Evolutionary conservation across 176 grass and related monocot species (phyloP), one percentile per base, ranked within the genome.

Genomic region (Saccharum spontaneum): DNA sequence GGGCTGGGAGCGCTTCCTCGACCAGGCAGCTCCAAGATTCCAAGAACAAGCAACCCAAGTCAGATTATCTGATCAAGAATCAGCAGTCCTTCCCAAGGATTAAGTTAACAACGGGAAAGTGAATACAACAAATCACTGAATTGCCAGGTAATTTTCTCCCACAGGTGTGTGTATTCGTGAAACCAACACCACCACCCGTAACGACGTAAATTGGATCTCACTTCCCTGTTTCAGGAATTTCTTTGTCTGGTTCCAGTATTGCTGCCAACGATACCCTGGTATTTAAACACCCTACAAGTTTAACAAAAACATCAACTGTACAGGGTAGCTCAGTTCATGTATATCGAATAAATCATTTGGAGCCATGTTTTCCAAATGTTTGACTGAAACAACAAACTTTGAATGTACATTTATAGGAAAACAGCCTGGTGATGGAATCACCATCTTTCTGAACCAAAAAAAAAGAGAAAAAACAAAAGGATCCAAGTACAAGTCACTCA

Each of bases 361-460:
- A 84, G 84, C 71, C 55, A 82, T 16, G 43, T 77, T 83, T 89
- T 77, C 92, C 87, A 94, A 94, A 87, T 82, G 84, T 82, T 59
- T n/a, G 30, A 77, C 69, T 52, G 68, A 89, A 89, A 79, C 74
- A 91, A 83, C 74, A 88, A 82, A 62, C 85, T 49, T 28, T 86
- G 46, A 82, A 88, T 89, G 81, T 89, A 82, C 82, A 87, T 79
- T 82, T 87, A 88, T 85, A 84, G 10, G 55, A 36, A 88, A 87
- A 65, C 71, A 84, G 67, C 43, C 71, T 45, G 70, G 70, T 6
- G 23, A 67, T 71, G 54, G 34, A 67, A 67, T 77, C 43, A 79
- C 82, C 78, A 90, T 71, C 64, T 89, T 89, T 66, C 80, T 61
- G 57, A 84, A 83, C 57, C 68, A 78, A 77, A n/a, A 64, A 23